Base-by-base conservation (phyloP, 2,329 filamentous ascomycete genomes). In the Hirsutella rhossiliensis region DNA sequence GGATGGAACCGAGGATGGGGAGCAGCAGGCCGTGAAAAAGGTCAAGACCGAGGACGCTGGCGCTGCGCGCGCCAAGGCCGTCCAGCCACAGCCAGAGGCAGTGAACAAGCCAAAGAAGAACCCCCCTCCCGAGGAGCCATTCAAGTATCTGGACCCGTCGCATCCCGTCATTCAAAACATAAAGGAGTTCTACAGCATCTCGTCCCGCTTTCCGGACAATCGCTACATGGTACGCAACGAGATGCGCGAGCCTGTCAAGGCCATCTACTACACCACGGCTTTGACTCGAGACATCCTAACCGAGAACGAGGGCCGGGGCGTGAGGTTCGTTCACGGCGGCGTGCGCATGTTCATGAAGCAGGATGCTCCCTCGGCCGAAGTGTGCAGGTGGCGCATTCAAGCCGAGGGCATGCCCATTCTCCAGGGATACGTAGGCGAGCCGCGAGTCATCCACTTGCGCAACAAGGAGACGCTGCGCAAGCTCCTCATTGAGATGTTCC, bases 321-420 rank as follows among this genome's bases (percentile, higher is more conserved):
- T 97, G 64, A 94, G 92, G 62, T 95, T 98, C 59, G 85, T 98
- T 41, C 92, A 98, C 64, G 90, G 84, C 42, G 92, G 92, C 50
- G 89, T 98, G 30, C 94, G 94, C 68, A 97, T 97, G 87, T 98
- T 94, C 62, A 92, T 97, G 72, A 95, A 94, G 70, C 90, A 97
- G 63, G 88, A 96, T 57, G 84, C 87, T 0, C 89, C 94, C 47
- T 84, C 82, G 5, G 81, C 83, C 31, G 83, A 89, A 44, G 84
- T 92, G 30, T 95, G 89, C 68, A 78, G 83, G 46, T 98, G 92
- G 92, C 80, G 92, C 40, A 92, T 98, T 54, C 92, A 98, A 70
- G 85, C 83, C 12, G 92, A 98, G 64, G 92, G 92, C 20, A 80
- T 98, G 67, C 80, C 84, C 11, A 88, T 98, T 52, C 72, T 96